phyloP scores from a whole-genome alignment of 169 alveolate genomes.

The Plasmodium malariae region DNA sequence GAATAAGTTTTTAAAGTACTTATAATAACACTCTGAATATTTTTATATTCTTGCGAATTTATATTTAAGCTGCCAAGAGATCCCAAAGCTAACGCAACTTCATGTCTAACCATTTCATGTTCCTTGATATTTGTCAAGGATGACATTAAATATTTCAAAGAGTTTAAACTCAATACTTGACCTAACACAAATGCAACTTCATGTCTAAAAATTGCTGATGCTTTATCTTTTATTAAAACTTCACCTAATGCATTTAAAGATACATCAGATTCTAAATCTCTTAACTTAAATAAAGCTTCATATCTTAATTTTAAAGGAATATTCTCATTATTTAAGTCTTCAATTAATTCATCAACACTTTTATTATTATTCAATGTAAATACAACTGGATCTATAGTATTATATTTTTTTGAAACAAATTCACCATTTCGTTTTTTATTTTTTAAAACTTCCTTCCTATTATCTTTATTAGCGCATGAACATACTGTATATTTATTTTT shows the following conservation, averaged over 20 bases:
- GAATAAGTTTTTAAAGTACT: slow-evolving; percentile 76
- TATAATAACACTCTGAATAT: slow-evolving; percentile 46
- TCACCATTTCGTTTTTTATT: slow-evolving; percentile 36
- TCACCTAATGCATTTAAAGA: slow-evolving; percentile 82
- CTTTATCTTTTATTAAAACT: slow-evolving; percentile 85
- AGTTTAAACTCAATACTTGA: slow-evolving; percentile 87
- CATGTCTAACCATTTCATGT: slow-evolving; percentile 94
- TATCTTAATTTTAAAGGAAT: slow-evolving; percentile 58
- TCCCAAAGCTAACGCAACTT: slow-evolving; percentile 94
- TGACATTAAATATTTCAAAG: slow-evolving; percentile 79
- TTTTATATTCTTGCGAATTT: slow-evolving; percentile 75
- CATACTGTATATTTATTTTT: slow-evolving; percentile 53
- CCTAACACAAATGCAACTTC: slow-evolving; percentile 95
- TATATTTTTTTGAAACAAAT: slow-evolving; percentile 56
- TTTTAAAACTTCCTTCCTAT: slow-evolving; percentile 24
- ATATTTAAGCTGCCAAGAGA: slow-evolving; percentile 87
- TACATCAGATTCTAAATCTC: slow-evolving; percentile 71
- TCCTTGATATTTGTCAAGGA: slow-evolving; percentile 85
- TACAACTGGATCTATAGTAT: slow-evolving; percentile 76
- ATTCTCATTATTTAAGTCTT: slow-evolving; percentile 62
- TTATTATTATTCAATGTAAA: slow-evolving; percentile 27
- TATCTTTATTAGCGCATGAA: slow-evolving; percentile 42
- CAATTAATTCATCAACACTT: slow-evolving; percentile 48
- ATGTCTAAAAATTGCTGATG: slow-evolving; percentile 92
- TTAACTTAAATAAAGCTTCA: slow-evolving; percentile 73